Base-by-base conservation (phyloP, 257 asterid species). In the Sherardia arvensis region DNA sequence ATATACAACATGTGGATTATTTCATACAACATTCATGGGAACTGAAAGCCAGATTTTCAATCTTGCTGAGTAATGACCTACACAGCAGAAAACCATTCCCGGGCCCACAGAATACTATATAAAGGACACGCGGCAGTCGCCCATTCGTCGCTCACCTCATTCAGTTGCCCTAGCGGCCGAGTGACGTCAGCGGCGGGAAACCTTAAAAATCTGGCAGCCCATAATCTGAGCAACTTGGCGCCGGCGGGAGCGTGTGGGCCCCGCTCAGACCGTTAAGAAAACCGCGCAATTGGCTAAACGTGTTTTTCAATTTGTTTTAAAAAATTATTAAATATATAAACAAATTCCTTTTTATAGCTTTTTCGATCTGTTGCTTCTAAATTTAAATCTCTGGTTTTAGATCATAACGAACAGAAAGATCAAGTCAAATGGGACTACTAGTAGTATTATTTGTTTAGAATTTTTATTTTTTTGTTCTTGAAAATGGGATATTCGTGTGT, bases 221-320 rank as follows among this genome's bases (percentile, higher is more conserved):
- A 49, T 49, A 6, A 11, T 3, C 4, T 26, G 51, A 4, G 21
- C 59, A 54, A 54, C 17, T 23, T 54, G 59, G 59, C 59, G n/a
- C 59, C 32, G 20, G 17, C n/a, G n/a, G 15, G 58, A 53, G 58
- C 28, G 59, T 54, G 59, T 25, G 59, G 59, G 59, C 22, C 58
- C 59, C 59, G 5, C 30, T 9, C 29, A 2, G 33, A 54, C 59
- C 33, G 59, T 54, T 54, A 23, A 21, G 56, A 49, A 49, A 21
- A 49, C 56, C 56, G 61, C 18, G 61, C 28, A 18, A 15, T 27
- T 55, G 34, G 61, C 38, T 55, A n/a, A 49, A 49, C 56, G 56
- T 49, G 25, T 49, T 53, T 55, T 25, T 54, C 12, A 23, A n/a
- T n/a, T 55, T 1, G 3, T 22, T 23, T 53, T 49, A 18, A 18